phyloP scores from a whole-genome alignment of 1,284 basidiomycete genomes.

The Porodaedalea pini region DNA sequence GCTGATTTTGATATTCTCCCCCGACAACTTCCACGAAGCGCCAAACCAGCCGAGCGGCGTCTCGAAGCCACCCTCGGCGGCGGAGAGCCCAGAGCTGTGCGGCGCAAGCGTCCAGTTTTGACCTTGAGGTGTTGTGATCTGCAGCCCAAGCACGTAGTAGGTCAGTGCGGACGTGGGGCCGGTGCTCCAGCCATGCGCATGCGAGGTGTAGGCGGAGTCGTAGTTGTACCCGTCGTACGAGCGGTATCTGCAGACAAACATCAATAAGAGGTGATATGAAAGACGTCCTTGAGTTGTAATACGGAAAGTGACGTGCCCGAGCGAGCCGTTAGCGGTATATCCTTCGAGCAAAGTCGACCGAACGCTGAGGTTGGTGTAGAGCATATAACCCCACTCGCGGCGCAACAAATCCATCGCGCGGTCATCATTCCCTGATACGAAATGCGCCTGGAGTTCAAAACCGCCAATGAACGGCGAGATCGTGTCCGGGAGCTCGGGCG shows the following conservation, averaged over 20 bases:
- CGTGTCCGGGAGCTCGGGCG: slow-evolving; percentile 49
- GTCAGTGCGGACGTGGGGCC: slow-evolving; percentile 46
- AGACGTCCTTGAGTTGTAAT: background rate
- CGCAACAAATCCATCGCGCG: slow-evolving; percentile 46
- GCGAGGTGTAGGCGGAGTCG: slow-evolving; percentile 45
- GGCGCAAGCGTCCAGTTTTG: slow-evolving; percentile 39
- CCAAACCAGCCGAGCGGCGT: slow-evolving; percentile 43
- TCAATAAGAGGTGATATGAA: background rate
- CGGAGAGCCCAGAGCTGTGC: slow-evolving; percentile 32
- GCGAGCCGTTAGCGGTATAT: slow-evolving; percentile 48
- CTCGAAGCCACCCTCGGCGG: slow-evolving; percentile 42
- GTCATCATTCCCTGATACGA: slow-evolving; percentile 43
- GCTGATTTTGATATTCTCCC: background rate
- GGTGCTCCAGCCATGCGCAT: slow-evolving; percentile 46
- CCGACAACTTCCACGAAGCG: slow-evolving; percentile 33
- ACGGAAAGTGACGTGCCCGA: slow-evolving; percentile 33
- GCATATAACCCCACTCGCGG: slow-evolving; percentile 52
- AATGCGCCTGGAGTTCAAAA: slow-evolving; percentile 52
- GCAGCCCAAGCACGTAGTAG: slow-evolving; percentile 42
- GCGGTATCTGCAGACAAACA: slow-evolving; percentile 34
- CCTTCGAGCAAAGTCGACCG: slow-evolving; percentile 51
- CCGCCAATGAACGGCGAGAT: slow-evolving; percentile 50
- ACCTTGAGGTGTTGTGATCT: slow-evolving; percentile 38
- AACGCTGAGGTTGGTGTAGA: slow-evolving; percentile 48
- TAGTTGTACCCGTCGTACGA: slow-evolving; percentile 46